Conservation (phyloP, 2,329 filamentous ascomycete species). For the Celoporthe dispersa region DNA sequence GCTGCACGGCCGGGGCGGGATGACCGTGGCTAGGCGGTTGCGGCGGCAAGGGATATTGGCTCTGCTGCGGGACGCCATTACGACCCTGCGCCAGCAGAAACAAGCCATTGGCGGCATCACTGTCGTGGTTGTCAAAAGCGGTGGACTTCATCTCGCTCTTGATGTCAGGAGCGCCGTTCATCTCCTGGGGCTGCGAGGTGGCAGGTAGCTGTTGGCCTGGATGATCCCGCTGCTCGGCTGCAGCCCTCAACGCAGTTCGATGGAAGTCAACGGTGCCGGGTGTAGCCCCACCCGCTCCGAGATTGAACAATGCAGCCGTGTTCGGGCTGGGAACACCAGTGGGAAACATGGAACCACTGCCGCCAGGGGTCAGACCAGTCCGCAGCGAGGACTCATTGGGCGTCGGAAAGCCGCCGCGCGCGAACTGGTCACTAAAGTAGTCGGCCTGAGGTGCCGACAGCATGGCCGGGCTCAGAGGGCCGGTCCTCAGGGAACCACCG, state of each 20-base stretch:
- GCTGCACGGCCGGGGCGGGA: constrained; percentile 43
- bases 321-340: constrained; percentile 76
- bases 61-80: constrained; percentile 57
- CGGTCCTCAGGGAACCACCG: constrained; percentile 82
- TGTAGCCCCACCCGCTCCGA: constrained; percentile 82
- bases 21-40: constrained; percentile 56
- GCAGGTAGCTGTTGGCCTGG: constrained; percentile 41
- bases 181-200: constrained; percentile 61
- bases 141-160: constrained; percentile 62
- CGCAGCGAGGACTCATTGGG: constrained; percentile 95
- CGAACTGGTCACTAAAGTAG: constrained; percentile 82
- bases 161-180: constrained; percentile 44
- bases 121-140: constrained; percentile 85
- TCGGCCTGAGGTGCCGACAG: constrained; percentile 83
- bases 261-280: constrained; percentile 94
- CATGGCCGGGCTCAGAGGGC: constrained; percentile 96
- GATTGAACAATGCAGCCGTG: constrained; percentile 78
- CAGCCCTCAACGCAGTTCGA: constrained; percentile 83
- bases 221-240: constrained; percentile 65
- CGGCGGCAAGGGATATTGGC: constrained; percentile 50
- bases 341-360: constrained; percentile 96
- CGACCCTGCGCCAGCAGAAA: constrained; percentile 82
- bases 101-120: constrained; percentile 92
- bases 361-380: constrained; percentile 90
- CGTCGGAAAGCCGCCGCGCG: constrained; percentile 86